phyloP scores from a whole-genome alignment of 1,284 basidiomycete genomes.

The Melampsora abietis-canadensis region DNA sequence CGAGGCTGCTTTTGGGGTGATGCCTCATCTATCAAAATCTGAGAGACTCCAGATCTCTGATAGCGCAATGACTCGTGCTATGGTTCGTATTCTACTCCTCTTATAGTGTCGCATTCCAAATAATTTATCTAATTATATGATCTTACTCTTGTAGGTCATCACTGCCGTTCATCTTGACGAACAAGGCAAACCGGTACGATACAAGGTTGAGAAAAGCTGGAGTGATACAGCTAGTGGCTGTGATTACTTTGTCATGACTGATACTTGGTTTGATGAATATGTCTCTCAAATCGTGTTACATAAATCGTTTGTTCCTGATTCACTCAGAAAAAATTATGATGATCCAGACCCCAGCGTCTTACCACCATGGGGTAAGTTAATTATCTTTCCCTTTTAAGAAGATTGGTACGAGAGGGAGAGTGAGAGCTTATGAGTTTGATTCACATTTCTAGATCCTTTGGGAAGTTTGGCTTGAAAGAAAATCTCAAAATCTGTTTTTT shows the following conservation, averaged over 20 bases:
- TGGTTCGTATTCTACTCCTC: constrained; percentile 47
- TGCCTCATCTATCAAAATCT: constrained; percentile 69
- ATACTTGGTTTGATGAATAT: constrained; percentile 79
- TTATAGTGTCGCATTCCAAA: no score
- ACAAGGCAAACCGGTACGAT: constrained; percentile 72
- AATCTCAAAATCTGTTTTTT: no score
- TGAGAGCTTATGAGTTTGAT: no score
- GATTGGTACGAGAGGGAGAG: not conserved
- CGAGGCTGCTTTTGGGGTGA: constrained; percentile 59
- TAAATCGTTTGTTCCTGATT: constrained; percentile 64
- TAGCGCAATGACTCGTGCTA: constrained; percentile 84
- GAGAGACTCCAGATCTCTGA: constrained; percentile 77
- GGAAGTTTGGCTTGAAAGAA: constrained; percentile 57
- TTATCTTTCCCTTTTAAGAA: not conserved
- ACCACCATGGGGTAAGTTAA: constrained; percentile 63
- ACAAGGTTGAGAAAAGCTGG: constrained; percentile 96
- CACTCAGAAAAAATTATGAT: constrained; percentile 76
- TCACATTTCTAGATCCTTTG: constrained; percentile 66
- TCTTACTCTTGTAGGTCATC: constrained; percentile 66
- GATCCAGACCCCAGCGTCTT: constrained; percentile 64
- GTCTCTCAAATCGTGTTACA: constrained; percentile 84
- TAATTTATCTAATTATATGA: not conserved
- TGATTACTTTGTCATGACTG: constrained; percentile 78
- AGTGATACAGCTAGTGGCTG: constrained; percentile 73
- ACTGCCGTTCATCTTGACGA: constrained; percentile 81